A percentile compares a stretch with the other conserved stretches of the same genome.
These are phyloP conservation scores for Priceomyces medius DNA, from an alignment of 805 yeast species.

Conservation along the genomic window DNA sequence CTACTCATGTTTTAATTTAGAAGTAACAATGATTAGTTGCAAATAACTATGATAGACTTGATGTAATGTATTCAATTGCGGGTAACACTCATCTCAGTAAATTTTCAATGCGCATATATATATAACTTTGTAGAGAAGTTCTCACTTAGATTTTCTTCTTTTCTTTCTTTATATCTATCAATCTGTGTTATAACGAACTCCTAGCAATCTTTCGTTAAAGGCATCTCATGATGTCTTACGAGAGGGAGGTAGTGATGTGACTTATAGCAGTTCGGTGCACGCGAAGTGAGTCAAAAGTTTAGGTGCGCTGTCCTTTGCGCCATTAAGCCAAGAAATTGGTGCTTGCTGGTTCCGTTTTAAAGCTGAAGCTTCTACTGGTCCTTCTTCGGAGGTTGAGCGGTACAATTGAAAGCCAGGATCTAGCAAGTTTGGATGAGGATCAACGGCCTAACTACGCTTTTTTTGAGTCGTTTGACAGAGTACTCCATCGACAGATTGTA, in stretches of 20 bases:
- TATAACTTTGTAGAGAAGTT: neutral
- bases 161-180: slow-evolving; percentile 28
- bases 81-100: slow-evolving; percentile 12
- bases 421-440: slow-evolving; percentile 12
- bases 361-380: slow-evolving; percentile 33
- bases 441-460: slow-evolving; percentile 14
- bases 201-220: slow-evolving; percentile 34
- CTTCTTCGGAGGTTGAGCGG: slow-evolving; percentile 56
- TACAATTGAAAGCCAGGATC: slow-evolving; percentile 21
- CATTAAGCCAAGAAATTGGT: slow-evolving; percentile 18
- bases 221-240: slow-evolving; percentile 27
- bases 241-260: slow-evolving; percentile 31
- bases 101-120: slow-evolving; percentile 8
- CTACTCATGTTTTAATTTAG: slow-evolving; percentile 24
- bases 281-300: slow-evolving; percentile 52
- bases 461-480: slow-evolving; percentile 62
- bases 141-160: slow-evolving; percentile 11
- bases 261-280: slow-evolving; percentile 68
- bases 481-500: slow-evolving; percentile 98
- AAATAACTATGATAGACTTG: no score
- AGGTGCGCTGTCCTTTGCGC: slow-evolving; percentile 9
- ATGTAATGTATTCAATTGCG: no score
- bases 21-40: no score
- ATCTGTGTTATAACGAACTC: slow-evolving; percentile 55
- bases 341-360: slow-evolving; percentile 20